Base-by-base conservation (phyloP, 2,329 filamentous ascomycete species). In the Sporothrix pseudoabietina region DNA sequence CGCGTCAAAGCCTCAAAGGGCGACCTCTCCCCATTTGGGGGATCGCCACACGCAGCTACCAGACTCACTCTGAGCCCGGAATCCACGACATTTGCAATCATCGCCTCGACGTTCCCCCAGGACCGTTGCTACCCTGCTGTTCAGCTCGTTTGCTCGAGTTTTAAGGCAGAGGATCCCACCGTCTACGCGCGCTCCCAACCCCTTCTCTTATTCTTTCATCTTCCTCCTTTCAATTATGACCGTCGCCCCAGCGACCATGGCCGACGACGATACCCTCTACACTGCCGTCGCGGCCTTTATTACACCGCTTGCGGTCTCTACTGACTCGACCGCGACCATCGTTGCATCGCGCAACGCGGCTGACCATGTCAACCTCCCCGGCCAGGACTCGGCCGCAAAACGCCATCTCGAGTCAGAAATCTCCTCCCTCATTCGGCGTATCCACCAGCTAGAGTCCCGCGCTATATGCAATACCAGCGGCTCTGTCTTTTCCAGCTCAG, bases 401-500 rank as follows among this genome's bases (percentile, higher is more conserved):
- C 86, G 88, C 77, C 87, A 87, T 44, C 88, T 98, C 75, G 94
- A 98, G 83, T 86, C 87, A 74, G 95, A 98, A 83, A 88, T 99
- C 73, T 88, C 91, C 69, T 91, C 92, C 72, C 88, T 98, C 76
- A 88, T 91, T 74, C 84, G 90, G 75, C 88, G 96, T 77, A 89
- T 98, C 77, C 92, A 94, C 76, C 89, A 91, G 76, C 89, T 98
- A 77, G 94, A 98, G 85, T 89, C 89, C 77, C 91, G 91, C 83
- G 91, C 92, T 76, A 69, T 54, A 26, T 65, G 55, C 68, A 65
- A 72, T 10, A 54, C 70, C 5, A 88, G 87, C 79, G 84, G 87
- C 73, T 81, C 87, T 73, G 82, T 83, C 73, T 87, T 94, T 78
- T 94, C 94, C 79, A 84, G 87, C 73, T 81, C 87, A 74, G 82